A percentile compares a stretch with the other conserved stretches of the same genome.
phyloP scores from a whole-genome alignment of 1,284 basidiomycete species.

The Ustilago sp. region DNA sequence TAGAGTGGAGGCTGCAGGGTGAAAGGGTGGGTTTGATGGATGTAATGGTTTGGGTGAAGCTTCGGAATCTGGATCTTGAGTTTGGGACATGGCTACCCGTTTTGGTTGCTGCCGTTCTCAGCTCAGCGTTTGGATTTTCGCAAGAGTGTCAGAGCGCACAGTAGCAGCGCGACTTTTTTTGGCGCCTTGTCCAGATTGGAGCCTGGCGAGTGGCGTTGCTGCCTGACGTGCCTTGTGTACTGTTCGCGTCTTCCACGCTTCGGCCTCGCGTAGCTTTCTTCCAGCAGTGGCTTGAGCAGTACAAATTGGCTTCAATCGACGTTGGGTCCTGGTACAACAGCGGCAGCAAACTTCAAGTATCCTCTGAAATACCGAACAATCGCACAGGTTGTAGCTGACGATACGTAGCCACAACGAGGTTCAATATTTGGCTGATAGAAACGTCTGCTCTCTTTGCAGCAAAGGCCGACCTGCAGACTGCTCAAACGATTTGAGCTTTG shows the following conservation, averaged over 20 bases:
- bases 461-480: neutral
- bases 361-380: neutral
- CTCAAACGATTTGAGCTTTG: neutral
- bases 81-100: conserved; percentile 34
- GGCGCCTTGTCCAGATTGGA: neutral
- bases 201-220: neutral
- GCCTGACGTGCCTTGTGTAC: neutral
- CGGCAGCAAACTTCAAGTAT: neutral
- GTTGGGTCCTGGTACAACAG: neutral
- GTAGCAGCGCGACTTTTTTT: neutral
- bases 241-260: conserved; percentile 6
- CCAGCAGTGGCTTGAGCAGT: neutral
- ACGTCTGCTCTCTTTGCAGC: neutral
- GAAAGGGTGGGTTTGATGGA: conserved; percentile 22
- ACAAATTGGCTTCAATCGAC: conserved; percentile 1
- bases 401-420: neutral
- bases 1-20: conserved; percentile 10
- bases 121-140: neutral
- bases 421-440: neutral
- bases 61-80: conserved; percentile 23
- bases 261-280: neutral
- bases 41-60: conserved; percentile 32
- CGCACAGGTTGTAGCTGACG: neutral
- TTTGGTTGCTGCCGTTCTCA: neutral
- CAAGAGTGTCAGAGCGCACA: conserved; percentile 35